phyloP scores from a whole-genome alignment of 1,284 basidiomycete species.

The Pascua guehoae region DNA sequence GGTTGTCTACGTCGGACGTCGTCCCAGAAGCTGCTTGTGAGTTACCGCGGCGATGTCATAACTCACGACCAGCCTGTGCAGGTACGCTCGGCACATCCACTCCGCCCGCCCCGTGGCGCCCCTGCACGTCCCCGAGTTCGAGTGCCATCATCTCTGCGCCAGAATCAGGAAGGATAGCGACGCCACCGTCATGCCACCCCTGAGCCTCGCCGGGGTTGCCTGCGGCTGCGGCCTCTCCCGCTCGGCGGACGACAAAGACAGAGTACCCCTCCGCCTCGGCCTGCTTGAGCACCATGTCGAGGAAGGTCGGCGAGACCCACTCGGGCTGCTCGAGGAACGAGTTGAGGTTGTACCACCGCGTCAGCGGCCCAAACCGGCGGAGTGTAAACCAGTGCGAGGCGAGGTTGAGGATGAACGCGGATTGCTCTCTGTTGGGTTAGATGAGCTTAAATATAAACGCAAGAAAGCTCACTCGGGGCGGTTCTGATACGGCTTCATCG shows the following conservation, averaged over 20 bases:
- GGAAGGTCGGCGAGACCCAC: conserved; percentile 77
- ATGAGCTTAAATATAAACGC: neutral
- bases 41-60: neutral
- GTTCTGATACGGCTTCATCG: conserved; percentile 70
- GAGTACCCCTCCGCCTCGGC: conserved; percentile 87
- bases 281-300: conserved; percentile 80
- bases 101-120: conserved; percentile 12
- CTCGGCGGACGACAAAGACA: conserved; percentile 67
- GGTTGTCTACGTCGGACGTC: conserved; percentile 4
- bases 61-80: conserved; percentile 18
- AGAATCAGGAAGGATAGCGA: conserved; percentile 39
- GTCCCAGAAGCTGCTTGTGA: conserved; percentile 16
- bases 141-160: conserved; percentile 42
- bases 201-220: conserved; percentile 26
- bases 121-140: conserved; percentile 38
- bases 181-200: conserved; percentile 44
- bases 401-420: conserved; percentile 84
- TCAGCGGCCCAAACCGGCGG: conserved; percentile 62
- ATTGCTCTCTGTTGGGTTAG: conserved; percentile 59
- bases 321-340: conserved; percentile 68
- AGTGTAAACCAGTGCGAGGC: conserved; percentile 85
- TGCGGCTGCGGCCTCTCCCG: conserved; percentile 19
- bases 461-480: conserved; percentile 64
- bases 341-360: conserved; percentile 87
- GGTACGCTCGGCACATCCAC: neutral